A percentile compares a stretch with the other conserved stretches of the same genome.
These are phyloP conservation scores for Meyerozyma smithsonii DNA, from an alignment of 1,139 yeast genomes.

Conservation along the genomic window DNA sequence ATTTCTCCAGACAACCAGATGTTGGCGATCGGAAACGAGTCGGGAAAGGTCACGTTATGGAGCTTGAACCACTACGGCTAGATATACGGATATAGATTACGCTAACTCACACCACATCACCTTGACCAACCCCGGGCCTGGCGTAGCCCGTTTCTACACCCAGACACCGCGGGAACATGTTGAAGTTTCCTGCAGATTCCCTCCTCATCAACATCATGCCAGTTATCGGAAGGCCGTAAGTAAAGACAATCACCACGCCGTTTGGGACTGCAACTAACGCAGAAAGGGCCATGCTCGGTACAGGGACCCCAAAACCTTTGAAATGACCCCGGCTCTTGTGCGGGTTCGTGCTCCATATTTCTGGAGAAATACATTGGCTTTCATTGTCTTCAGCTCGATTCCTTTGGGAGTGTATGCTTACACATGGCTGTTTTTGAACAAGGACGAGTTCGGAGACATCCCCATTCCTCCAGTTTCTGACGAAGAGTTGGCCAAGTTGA, in stretches of 20 bases:
- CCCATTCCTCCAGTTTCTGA: slow-evolving; percentile 91
- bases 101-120: too few species aligned
- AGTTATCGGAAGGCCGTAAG: slow-evolving; percentile 38
- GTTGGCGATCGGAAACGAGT: slow-evolving; percentile 86
- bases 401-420: slow-evolving; percentile 69
- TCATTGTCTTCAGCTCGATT: slow-evolving; percentile 53
- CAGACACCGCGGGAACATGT: slow-evolving; percentile 13
- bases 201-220: slow-evolving; percentile 20
- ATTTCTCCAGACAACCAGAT: slow-evolving; percentile 82
- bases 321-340: slow-evolving; percentile 90
- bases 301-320: slow-evolving; percentile 73
- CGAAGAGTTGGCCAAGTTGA: slow-evolving; percentile 66
- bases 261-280: slow-evolving; percentile 7
- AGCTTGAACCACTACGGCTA: slow-evolving; percentile 65
- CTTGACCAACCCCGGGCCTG: too few species aligned
- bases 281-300: slow-evolving; percentile 40
- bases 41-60: slow-evolving; percentile 89
- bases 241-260: slow-evolving; percentile 6
- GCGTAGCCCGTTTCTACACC: neutral
- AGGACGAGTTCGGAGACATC: slow-evolving; percentile 83
- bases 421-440: slow-evolving; percentile 66
- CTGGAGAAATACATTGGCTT: slow-evolving; percentile 64
- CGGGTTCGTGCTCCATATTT: slow-evolving; percentile 86
- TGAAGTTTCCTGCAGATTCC: slow-evolving; percentile 1
- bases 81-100: too few species aligned